Base-by-base conservation (phyloP, 768 basidiomycete species). In the Amanita thiersii region DNA sequence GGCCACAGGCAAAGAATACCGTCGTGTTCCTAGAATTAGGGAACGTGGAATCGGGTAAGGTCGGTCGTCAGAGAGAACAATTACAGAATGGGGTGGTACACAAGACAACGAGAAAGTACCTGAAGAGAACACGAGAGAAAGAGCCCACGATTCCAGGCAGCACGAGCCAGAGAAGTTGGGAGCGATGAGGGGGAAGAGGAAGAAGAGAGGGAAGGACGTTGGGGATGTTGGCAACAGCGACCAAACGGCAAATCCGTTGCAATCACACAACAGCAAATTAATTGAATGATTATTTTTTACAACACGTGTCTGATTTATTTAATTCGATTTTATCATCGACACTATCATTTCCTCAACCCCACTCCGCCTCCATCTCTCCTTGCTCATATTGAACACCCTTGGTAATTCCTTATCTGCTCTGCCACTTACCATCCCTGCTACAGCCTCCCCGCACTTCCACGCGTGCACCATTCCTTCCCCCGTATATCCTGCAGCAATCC, bases 391-490 rank as follows among this genome's bases (percentile, higher is more conserved):
- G 43, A 72, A 65, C 3, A 65, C 61, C 14, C 65, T 61, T 2
- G 81, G 81, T 45, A 82, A 65, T 68, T 70, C 55, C 25, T 51
- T 33, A 20, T 49, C 55, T 35, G 57, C 57, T 34, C 42, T 47
- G 26, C 51, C 70, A 3, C 78, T 56, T 3, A 86, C 61, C 80
- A 81, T 81, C 39, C 62, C 49, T 8, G 77, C 81, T 14, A 82
- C 55, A 5, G 75, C 77, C 42, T 69, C 66, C 3, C 75, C 72
- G 43, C 76, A 68, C 55, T 78, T 53, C 79, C 81, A 83, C 0
- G 77, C 80, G 47, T 81, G 73, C 3, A 73, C 73, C 82, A 84
- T 83, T 1, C 83, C 83, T 48, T 86, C 83, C 0, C 83, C 83
- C 0, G 71, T 67, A 52, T 79, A 86, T 3, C 81, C 83, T 9